A percentile compares a stretch with the other conserved stretches of the same genome.
These are phyloP conservation scores for Moesziomyces globuligerus DNA, from an alignment of 1,284 basidiomycete species.

Conservation along the genomic window DNA sequence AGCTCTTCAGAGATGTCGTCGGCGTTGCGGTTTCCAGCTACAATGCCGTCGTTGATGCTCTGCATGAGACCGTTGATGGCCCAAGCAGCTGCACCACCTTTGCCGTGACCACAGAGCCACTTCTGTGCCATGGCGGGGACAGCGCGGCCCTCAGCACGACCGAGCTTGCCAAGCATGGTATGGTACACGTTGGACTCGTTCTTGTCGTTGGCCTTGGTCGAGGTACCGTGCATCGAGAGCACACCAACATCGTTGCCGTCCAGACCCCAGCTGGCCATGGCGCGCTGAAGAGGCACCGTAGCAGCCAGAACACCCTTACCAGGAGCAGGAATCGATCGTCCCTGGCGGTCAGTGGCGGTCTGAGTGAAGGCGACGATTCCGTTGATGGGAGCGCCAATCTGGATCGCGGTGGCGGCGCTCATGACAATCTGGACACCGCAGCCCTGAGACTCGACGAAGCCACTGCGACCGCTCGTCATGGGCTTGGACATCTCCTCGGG, in stretches of 20 bases:
- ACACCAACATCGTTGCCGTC: constrained; percentile 85
- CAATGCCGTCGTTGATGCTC: constrained; percentile 82
- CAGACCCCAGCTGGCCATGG: constrained; percentile 94
- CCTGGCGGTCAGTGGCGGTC: constrained; percentile 91
- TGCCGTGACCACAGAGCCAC: constrained; percentile 71
- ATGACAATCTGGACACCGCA: constrained; percentile 97
- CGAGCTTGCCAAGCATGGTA: constrained; percentile 85
- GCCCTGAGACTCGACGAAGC: constrained; percentile 88
- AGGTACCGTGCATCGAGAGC: constrained; percentile 90
- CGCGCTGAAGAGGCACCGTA: constrained; percentile 81
- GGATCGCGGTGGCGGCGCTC: constrained; percentile 93
- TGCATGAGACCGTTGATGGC: constrained; percentile 93
- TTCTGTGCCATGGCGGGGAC: constrained; percentile 97
- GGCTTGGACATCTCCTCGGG: constrained; percentile 97
- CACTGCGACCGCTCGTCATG: constrained; percentile 85
- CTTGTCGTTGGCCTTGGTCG: constrained; percentile 96
- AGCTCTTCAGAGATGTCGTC: constrained; percentile 90
- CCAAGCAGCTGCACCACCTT: constrained; percentile 82
- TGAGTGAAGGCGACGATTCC: constrained; percentile 94
- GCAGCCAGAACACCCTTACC: constrained; percentile 61
- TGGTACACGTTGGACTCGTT: constrained; percentile 98
- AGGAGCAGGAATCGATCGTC: constrained; percentile 81
- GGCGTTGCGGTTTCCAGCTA: constrained; percentile 85
- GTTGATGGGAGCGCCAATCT: constrained; percentile 91
- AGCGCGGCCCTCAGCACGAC: constrained; percentile 89